A percentile compares a stretch with the other conserved stretches of the same genome.
phyloP scores from a whole-genome alignment of 1,284 basidiomycete genomes.

The Marasmius tenuissimus region DNA sequence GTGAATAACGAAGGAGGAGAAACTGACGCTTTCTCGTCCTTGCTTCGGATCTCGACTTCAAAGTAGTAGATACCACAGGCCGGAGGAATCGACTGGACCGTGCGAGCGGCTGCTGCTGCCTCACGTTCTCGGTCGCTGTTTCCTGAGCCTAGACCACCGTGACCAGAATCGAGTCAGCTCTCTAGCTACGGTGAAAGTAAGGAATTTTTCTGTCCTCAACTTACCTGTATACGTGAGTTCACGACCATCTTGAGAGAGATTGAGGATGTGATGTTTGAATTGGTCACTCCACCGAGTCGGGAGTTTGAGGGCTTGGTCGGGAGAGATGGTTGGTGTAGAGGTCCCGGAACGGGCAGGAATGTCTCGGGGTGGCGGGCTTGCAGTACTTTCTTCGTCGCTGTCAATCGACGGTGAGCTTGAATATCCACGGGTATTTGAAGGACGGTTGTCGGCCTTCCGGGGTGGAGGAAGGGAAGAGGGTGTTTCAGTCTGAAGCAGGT shows the following conservation, averaged over 20 bases:
- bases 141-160: constrained; percentile 39
- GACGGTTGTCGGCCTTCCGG: constrained; percentile 32
- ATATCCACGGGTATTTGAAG: constrained; percentile 10
- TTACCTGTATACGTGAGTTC: constrained; percentile 68
- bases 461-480: constrained; percentile 38
- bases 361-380: constrained; percentile 44
- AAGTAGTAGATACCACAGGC: constrained; percentile 90
- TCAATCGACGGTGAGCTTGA: constrained; percentile 40
- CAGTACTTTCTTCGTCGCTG: constrained; percentile 63
- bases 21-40: constrained; percentile 76
- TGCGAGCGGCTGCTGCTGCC: constrained; percentile 71
- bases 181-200: constrained; percentile 3
- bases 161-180: constrained; percentile 7
- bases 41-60: constrained; percentile 79
- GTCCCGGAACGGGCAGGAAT: constrained; percentile 21
- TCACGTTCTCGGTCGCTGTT: constrained; percentile 69
- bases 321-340: constrained; percentile 23
- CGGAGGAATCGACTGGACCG: constrained; percentile 73
- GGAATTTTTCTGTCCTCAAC: constrained; percentile 12
- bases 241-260: constrained; percentile 66
- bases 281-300: constrained; percentile 80
- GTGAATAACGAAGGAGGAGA: constrained; percentile 11
- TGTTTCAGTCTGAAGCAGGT: constrained; percentile 65
- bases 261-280: constrained; percentile 57
- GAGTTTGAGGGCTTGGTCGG: constrained; percentile 52